A percentile compares a stretch with the other conserved stretches of the same genome.
Evolutionary conservation across 2,329 filamentous ascomycete genomes (phyloP).

Genomic region (Fusarium compactum): DNA sequence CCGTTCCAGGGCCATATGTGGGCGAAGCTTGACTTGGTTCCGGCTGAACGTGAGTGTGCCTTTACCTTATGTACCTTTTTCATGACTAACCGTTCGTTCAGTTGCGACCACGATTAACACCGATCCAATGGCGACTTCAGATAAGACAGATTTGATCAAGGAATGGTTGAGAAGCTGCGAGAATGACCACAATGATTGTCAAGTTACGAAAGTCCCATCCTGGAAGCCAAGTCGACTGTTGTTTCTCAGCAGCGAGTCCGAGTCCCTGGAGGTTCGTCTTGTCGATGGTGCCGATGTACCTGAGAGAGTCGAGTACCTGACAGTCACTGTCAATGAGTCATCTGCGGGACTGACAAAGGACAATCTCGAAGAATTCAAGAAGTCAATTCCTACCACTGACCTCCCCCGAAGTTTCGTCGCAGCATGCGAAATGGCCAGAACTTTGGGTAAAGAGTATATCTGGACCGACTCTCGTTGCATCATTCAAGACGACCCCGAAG

Average conservation of each 20-base stretch:
- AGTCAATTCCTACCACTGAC: not conserved
- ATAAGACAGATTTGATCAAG: not conserved
- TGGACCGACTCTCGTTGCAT: not conserved
- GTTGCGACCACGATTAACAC: not conserved
- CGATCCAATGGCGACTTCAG: not conserved
- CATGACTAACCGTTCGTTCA: not conserved
- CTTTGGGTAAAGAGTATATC: not conserved
- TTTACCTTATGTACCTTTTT: not conserved
- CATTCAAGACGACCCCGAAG: not conserved
- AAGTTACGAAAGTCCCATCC: not conserved
- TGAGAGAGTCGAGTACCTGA: not conserved
- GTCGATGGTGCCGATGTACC: not conserved
- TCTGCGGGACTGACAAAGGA: not conserved
- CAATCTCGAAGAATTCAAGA: not conserved
- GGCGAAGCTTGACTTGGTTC: conserved; percentile 8
- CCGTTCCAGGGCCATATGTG: not conserved
- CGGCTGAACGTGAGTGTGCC: not conserved
- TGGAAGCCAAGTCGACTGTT: not conserved
- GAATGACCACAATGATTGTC: not conserved
- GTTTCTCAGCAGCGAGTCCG: not conserved
- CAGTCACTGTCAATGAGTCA: not conserved
- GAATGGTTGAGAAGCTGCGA: not conserved
- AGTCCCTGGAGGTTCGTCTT: not conserved
- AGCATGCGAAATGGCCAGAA: not conserved
- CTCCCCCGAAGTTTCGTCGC: not conserved